A percentile compares a stretch with the other conserved stretches of the same genome.
These are phyloP conservation scores for Vanrija humicola DNA, from an alignment of 1,284 basidiomycete species.

Conservation along the genomic window DNA sequence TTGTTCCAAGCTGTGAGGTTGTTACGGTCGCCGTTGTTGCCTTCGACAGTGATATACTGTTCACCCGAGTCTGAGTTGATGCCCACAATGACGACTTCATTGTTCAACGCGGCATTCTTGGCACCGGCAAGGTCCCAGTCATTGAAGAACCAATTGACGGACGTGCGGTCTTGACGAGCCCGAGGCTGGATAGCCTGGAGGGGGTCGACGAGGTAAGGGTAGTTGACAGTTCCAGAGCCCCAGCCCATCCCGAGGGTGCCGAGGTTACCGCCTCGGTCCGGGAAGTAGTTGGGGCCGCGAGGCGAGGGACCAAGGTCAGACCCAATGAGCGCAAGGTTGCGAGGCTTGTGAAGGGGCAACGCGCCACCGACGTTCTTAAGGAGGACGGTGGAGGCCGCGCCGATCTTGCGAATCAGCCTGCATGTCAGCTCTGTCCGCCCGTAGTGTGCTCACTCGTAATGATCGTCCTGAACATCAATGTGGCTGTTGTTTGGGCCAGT, in stretches of 20 bases:
- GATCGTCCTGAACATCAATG: slow-evolving; percentile 69
- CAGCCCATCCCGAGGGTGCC: slow-evolving; percentile 75
- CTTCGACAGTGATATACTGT: slow-evolving; percentile 68
- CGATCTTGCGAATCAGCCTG: slow-evolving; percentile 21
- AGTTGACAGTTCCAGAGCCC: slow-evolving; percentile 61
- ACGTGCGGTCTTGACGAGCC: slow-evolving; percentile 57
- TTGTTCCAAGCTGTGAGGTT: slow-evolving; percentile 76
- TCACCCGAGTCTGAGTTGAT: slow-evolving; percentile 71
- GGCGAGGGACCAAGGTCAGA: slow-evolving; percentile 66
- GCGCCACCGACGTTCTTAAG: slow-evolving; percentile 62
- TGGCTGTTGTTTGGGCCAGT: slow-evolving; percentile 53
- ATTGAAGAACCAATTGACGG: slow-evolving; percentile 54
- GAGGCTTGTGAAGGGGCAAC: slow-evolving; percentile 59
- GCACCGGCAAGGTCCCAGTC: slow-evolving; percentile 62
- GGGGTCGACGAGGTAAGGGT: slow-evolving; percentile 55
- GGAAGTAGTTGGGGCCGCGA: slow-evolving; percentile 68
- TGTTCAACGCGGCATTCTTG: slow-evolving; percentile 53
- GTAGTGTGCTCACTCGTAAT: slow-evolving; percentile 49
- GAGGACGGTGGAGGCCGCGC: slow-evolving; percentile 56
- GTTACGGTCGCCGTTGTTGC: slow-evolving; percentile 60
- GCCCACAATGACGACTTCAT: slow-evolving; percentile 63
- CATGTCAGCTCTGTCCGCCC: background rate
- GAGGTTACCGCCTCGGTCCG: slow-evolving; percentile 55
- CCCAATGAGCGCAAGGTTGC: slow-evolving; percentile 60
- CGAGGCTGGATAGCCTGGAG: slow-evolving; percentile 65